Evolutionary conservation across 2,329 filamentous ascomycete species (phyloP), one percentile per base, ranked within the genome.

Genomic region (Penicillium vulpinum): DNA sequence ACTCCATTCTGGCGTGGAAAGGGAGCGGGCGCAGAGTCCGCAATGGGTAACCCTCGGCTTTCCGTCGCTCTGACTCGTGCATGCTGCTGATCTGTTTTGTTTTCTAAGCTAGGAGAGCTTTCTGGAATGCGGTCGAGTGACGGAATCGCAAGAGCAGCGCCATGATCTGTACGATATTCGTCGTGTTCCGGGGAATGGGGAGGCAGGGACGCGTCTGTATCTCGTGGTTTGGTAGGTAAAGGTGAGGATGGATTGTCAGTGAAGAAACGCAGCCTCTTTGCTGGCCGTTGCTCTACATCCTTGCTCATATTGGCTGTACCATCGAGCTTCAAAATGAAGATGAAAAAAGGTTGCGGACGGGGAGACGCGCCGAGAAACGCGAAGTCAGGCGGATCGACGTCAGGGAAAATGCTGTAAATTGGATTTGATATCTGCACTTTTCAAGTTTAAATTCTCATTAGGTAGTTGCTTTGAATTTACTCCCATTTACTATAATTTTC

Each of bases 251-350:
- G 64, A 28, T 82, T 79, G 43, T 86, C 83, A 16, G 80, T 76
- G 63, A 88, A 88, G 73, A 87, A 87, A 28, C 85, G 81, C 59
- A 83, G 78, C 72, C 85, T 86, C 73, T 88, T 88, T 24, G 73
- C 71, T 5, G 85, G 85, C 21, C 82, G 75, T 43, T 83, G 77
- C 48, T 84, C 78, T 44, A 80, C 68, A 56, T 79, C 74, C 63
- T 63, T 57, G 47, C 56, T 60, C 61, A 64, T 63, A 48, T 36
- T 67, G 52, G 59, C 51, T 46, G 29, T 41, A 33, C 56, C 56
- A 56, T 59, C 1, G 18, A 35, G 45, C 6, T 40, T 18, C 16
- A 9, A 47, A 50, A 38, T 9, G 26, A 44, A 39, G 54, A 35
- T 43, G 38, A 11, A 33, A 57, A 40, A 57, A 46, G 49, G 33